Evolutionary conservation across 441 rosid genomes (phyloP), one percentile per base, ranked within the genome.

Genomic region (Populus trichocarpa): DNA sequence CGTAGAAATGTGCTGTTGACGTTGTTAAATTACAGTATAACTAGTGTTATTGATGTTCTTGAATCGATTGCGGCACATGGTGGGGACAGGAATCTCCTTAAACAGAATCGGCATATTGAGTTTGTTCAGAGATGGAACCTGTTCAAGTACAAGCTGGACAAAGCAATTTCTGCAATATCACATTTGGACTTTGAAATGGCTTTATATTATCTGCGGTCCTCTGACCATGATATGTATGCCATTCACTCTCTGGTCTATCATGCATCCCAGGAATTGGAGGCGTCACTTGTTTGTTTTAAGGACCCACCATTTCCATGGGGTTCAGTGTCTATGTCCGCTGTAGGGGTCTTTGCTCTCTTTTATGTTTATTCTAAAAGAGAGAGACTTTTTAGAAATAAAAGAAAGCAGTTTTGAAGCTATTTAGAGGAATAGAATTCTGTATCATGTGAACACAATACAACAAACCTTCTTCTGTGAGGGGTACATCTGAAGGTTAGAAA

Each of bases 241-340:
- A 86, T 93, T 68, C 98, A 90, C 84, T 90, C 95, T 5, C 87
- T 92, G 61, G 95, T 90, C 59, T 91, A 91, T 82, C 90, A 82
- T 23, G 94, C 99, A 32, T 85, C 96, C 3, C 94, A 94, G 84
- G 91, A 94, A 69, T 84, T 94, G 70, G 96, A 92, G 85, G 98
- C 99, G 30, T 90, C 93, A 3, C 91, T 96, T 22, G 86, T 84
- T 78, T 96, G 98, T 87, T 96, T 96, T 83, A 85, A 89, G 91
- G 99, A 94, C 77, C 97, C 99, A 14, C 97, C 95, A 36, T 86
- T 96, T 77, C 99, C 97, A 11, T 91, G 97, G 99, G 85, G 83
- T 65, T 70, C 95, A 22, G 84, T 88, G 57, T 87, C 89, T 53
- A 73, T 89, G 75, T 90, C 87, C 14, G 94, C 74, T 1, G 83